phyloP scores from a whole-genome alignment of 73 alveolate genomes.

The Paramecium biaurelia region DNA sequence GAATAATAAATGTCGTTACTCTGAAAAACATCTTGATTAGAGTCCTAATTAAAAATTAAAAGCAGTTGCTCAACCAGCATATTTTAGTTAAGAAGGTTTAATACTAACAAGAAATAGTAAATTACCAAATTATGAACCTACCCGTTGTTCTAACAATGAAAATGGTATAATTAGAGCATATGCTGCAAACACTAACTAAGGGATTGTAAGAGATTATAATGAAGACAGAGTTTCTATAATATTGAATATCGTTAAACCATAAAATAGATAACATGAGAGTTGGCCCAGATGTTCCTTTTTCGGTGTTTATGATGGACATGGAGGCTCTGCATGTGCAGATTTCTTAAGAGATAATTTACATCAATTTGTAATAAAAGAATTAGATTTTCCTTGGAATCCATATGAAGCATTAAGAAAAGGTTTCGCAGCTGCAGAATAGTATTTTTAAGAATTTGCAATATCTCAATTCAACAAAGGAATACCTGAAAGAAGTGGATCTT shows the following conservation, averaged over 20 bases:
- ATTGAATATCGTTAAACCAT: conserved; percentile 82
- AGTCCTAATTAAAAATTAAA: background rate
- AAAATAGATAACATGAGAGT: conserved; percentile 69
- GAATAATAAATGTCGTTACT: background rate
- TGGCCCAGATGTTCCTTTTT: conserved; percentile 98
- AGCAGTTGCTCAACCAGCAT: background rate
- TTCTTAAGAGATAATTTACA: conserved; percentile 96
- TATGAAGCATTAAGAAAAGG: conserved; percentile 94
- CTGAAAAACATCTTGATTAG: conserved; percentile 19
- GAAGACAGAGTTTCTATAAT: conserved; percentile 94
- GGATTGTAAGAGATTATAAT: conserved; percentile 91
- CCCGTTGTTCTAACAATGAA: conserved; percentile 78
- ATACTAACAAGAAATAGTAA: background rate
- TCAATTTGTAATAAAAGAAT: conserved; percentile 87
- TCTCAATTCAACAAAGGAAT: conserved; percentile 56
- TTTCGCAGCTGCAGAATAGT: conserved; percentile 90
- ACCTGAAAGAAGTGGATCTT: conserved; percentile 94
- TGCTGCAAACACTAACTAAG: conserved; percentile 98
- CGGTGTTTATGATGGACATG: conserved; percentile 99
- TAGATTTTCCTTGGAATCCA: conserved; percentile 94
- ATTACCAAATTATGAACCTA: conserved; percentile 78
- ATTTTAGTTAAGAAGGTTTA: conserved; percentile 7
- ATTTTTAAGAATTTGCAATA: conserved; percentile 74
- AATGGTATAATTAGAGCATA: conserved; percentile 94
- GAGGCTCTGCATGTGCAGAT: conserved; percentile 95